These are phyloP conservation scores for Nymphaea thermarum DNA, from an alignment of 164 flowering plant species.

Conservation along the genomic window DNA sequence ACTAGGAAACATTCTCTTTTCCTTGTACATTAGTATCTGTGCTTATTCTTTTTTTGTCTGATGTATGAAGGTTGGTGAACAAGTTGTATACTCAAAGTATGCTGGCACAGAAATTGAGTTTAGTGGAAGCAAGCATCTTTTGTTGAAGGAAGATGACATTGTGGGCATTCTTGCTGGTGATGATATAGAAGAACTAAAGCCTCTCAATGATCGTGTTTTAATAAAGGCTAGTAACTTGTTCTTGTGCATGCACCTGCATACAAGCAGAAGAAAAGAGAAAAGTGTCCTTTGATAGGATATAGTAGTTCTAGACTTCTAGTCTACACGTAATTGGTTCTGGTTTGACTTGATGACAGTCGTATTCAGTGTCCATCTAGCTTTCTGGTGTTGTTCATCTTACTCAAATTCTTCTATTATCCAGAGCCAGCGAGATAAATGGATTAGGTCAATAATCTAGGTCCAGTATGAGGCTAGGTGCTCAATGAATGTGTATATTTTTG, in stretches of 20 bases:
- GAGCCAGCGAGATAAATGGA: no score
- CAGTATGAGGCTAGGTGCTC: no score
- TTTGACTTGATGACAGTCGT: not conserved
- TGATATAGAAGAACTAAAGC: conserved; percentile 80
- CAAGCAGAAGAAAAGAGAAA: not conserved
- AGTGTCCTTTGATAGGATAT: no score
- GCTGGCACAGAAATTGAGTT: conserved; percentile 92
- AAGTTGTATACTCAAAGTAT: conserved; percentile 85
- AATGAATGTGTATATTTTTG: no score
- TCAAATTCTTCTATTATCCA: no score
- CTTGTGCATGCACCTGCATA: not conserved
- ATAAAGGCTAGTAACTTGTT: conserved; percentile 43
- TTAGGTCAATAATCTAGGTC: no score
- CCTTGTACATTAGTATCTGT: not conserved
- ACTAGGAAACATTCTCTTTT: no score
- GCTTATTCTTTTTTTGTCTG: not conserved
- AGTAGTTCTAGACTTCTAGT: not conserved
- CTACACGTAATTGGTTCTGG: not conserved
- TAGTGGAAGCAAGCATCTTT: conserved; percentile 61
- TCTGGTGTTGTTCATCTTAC: not conserved
- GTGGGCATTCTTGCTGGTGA: conserved; percentile 86
- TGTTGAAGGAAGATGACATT: conserved; percentile 89
- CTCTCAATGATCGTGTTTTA: conserved; percentile 70
- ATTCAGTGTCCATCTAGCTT: not conserved
- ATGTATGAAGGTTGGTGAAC: conserved; percentile 43